Evolutionary conservation across 345 rosid species (phyloP), one percentile per base, ranked within the genome.

Genomic region (Boechera divaricarpa): DNA sequence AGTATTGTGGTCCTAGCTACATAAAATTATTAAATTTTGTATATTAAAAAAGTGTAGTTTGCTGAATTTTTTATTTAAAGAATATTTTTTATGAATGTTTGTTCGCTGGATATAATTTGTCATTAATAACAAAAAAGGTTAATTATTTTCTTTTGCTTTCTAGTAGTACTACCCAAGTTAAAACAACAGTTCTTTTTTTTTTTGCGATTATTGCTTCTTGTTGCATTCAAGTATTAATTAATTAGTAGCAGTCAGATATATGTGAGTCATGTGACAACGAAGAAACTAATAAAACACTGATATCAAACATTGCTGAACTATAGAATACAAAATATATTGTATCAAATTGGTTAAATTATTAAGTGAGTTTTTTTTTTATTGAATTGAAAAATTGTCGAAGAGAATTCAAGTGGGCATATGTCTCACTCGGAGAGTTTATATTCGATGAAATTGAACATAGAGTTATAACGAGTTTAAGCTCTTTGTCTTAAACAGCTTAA

Each of bases 21-120:
- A 18, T n/a, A 2, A 33, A 6, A 57, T 38, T 55, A 6, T 63
- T 53, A 18, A 0, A 45, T 71, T 64, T 32, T 5, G 28, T 69
- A 45, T 32, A 31, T 3, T 31, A 33, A 5, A 33, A 33, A 70
- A 63, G 66, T 10, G 55, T 48, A 57, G 69, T 72, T 67, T 78
- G 72, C 73, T 72, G 73, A 65, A 32, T 66, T 52, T 60, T 78
- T 5, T 67, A 78, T 47, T 48, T 51, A 31, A 54, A 64, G 77
- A 77, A 77, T 65, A 77, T 47, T 55, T 55, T 44, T 77, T 63
- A 44, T 77, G 80, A 77, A 77, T 77, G 80, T 77, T 77, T 77
- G 81, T 77, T 77, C 68, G 81, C 81, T 77, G 81, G 72, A 77
- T 63, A 13, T 70, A 52, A 70, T 77, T 77, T 71, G 72, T 77